Evolutionary conservation across 2,329 filamentous ascomycete species (phyloP).

Genomic region (Venturia nashicola): DNA sequence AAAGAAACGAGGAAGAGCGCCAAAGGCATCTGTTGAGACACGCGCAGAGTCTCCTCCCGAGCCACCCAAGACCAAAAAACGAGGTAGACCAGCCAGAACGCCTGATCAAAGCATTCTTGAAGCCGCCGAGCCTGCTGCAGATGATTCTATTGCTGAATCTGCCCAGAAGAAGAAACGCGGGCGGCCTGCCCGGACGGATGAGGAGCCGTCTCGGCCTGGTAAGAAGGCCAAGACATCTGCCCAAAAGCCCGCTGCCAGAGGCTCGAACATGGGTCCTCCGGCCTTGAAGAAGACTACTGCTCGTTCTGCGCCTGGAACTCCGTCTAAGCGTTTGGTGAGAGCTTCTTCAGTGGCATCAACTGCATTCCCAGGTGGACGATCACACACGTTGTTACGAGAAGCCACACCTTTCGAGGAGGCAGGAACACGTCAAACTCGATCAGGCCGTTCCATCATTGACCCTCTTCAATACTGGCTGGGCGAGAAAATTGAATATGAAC

Average conservation of each 20-base stretch:
- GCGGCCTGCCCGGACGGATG: constrained; percentile 17
- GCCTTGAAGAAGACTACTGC: constrained; percentile 1
- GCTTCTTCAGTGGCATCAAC: neutral
- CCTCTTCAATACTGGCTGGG: constrained; percentile 81
- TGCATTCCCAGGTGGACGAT: constrained; percentile 16
- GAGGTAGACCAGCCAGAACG: neutral
- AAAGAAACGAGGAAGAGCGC: neutral
- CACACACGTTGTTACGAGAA: constrained; percentile 23
- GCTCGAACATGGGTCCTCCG: constrained; percentile 12
- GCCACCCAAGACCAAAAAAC: neutral
- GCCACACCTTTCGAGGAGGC: constrained; percentile 32
- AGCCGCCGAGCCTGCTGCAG: neutral
- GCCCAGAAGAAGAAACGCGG: constrained; percentile 12
- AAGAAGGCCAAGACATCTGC: constrained; percentile 8
- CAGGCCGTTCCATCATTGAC: constrained; percentile 63
- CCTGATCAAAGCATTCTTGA: neutral
- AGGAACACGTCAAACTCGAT: constrained; percentile 54
- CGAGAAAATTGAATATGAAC: constrained; percentile 61
- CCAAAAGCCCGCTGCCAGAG: constrained; percentile 1
- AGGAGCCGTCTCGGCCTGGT: constrained; percentile 13
- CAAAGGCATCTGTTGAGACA: neutral
- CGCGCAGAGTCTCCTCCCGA: neutral
- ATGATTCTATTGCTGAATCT: neutral
- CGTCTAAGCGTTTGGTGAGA: constrained; percentile 5
- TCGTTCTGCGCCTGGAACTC: neutral